Conservation (phyloP, 352 stramenopile species). For the Poterioochromonas sp. region DNA sequence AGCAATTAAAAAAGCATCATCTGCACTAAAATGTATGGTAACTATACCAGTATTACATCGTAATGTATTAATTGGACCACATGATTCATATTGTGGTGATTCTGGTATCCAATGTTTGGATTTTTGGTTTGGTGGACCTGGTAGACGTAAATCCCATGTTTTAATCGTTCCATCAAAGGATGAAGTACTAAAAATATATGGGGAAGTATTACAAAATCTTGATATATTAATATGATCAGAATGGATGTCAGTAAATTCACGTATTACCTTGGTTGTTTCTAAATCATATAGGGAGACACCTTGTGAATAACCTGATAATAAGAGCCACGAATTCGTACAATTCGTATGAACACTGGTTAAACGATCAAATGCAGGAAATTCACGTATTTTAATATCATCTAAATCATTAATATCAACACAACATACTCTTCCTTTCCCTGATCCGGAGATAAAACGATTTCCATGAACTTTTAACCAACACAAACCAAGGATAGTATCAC, state of each 20-base stretch:
- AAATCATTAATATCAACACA: not conserved
- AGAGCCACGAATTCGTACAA: conserved; percentile 40
- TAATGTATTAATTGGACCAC: not conserved
- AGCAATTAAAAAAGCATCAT: conserved; percentile 47
- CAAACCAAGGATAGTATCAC: not conserved
- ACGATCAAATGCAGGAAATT: conserved; percentile 39
- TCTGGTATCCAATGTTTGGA: not conserved
- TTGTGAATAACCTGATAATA: conserved; percentile 43
- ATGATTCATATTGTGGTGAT: conserved; percentile 2
- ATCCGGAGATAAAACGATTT: not conserved
- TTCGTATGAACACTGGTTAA: conserved; percentile 48
- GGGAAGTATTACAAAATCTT: conserved; percentile 48
- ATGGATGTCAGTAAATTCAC: conserved; percentile 44
- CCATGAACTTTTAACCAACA: not conserved
- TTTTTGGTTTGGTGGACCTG: not conserved
- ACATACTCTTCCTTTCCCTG: not conserved
- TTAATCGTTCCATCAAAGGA: conserved; percentile 50
- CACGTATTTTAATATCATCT: not conserved
- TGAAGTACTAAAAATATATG: conserved; percentile 47
- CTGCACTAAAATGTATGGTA: conserved; percentile 38
- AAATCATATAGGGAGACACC: conserved; percentile 42
- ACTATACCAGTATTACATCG: not conserved
- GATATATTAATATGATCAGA: conserved; percentile 51
- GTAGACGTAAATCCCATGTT: conserved; percentile 42
- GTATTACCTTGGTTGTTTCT: conserved; percentile 36